Percentiles rank a stretch among this genome's conserved stretches.
Conservation (phyloP, 2,329 filamentous ascomycete species). For the Talaromyces amestolkiae region DNA sequence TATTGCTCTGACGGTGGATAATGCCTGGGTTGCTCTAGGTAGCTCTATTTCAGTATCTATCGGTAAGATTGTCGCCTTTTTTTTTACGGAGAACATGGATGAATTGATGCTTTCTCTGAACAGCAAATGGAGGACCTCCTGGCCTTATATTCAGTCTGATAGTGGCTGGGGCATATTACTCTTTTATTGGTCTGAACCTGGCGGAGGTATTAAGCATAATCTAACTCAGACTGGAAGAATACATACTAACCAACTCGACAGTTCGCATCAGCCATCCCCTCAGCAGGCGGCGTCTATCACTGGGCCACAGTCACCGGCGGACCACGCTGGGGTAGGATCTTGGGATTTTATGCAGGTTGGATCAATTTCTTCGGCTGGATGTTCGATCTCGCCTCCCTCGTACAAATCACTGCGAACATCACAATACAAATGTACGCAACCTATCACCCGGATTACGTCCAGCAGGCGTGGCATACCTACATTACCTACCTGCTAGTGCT, state of each 20-base stretch:
- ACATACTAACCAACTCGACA: conserved; percentile 22
- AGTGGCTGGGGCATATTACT: conserved; percentile 48
- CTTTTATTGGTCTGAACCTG: conserved; percentile 46
- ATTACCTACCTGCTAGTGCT: conserved; percentile 41
- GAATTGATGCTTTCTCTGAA: conserved; percentile 35
- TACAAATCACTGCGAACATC: conserved; percentile 11
- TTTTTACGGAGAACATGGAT: conserved; percentile 26
- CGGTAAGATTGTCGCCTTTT: conserved; percentile 3
- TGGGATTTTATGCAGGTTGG: conserved; percentile 45
- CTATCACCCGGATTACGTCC: conserved; percentile 41
- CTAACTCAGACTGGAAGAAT: too few relatives aligned
- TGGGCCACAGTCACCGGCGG: conserved; percentile 49
- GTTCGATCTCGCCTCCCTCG: conserved; percentile 10
- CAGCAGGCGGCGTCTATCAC: conserved; percentile 52
- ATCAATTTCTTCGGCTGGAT: conserved; percentile 37
- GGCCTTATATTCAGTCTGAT: conserved; percentile 51
- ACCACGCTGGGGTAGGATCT: conserved; percentile 28
- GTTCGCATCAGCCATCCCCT: conserved; percentile 50
- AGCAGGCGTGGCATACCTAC: conserved; percentile 51
- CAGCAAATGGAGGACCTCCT: conserved; percentile 46
- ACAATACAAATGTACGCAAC: conserved; percentile 28
- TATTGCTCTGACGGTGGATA: conserved; percentile 20
- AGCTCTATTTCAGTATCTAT: conserved; percentile 21
- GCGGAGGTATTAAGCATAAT: conserved; percentile 28
- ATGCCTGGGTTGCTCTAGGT: conserved; percentile 21